Evolutionary conservation across 1,139 yeast species (phyloP), one percentile per base, ranked within the genome.

Genomic region (Geotrichum klebahnii): DNA sequence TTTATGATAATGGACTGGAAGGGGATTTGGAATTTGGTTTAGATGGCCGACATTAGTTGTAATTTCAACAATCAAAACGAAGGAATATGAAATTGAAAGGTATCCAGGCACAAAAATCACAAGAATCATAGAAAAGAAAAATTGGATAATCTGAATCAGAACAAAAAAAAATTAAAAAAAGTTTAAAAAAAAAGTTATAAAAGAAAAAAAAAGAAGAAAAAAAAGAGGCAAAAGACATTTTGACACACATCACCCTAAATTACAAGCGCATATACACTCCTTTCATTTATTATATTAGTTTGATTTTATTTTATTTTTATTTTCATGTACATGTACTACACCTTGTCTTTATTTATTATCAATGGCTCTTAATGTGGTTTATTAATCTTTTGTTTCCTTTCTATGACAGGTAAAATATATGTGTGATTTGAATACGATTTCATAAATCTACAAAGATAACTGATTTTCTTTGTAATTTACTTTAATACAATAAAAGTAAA

Each of bases 11-110:
- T 10, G 79, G 75, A 43, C 62, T 80, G 35, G 86, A 81, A 57
- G 76, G 73, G 54, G 86, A 80, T 53, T 61, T 80, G 54, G 83
- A 79, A 52, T 79, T 72, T 61, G 84, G 84, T 1, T 64, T 80
- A 37, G 84, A 80, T 63, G 74, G 79, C 16, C 52, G 56, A 33
- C 55, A 52, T 26, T 48, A 44, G 29, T 32, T 17, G 35, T 35
- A 10, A 26, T 26, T 6, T 8, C 6, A 40, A 23, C 28, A 23
- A 17, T 14, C 5, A 17, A 35, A 9, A 32, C 6, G n/a, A 32
- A 32, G 35, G n/a, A 14, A 12, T 5, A 6, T 9, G 16, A 32
- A 32, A 32, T 12, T 12, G n/a, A n/a, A n/a, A n/a, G 12, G 31
- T 28, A 28, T 12, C 8, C 31, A 8, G 10, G 31, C 31, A 32